These are phyloP conservation scores for Aspergillus novofumigatus DNA, from an alignment of 2,329 filamentous ascomycete species.

Conservation along the genomic window DNA sequence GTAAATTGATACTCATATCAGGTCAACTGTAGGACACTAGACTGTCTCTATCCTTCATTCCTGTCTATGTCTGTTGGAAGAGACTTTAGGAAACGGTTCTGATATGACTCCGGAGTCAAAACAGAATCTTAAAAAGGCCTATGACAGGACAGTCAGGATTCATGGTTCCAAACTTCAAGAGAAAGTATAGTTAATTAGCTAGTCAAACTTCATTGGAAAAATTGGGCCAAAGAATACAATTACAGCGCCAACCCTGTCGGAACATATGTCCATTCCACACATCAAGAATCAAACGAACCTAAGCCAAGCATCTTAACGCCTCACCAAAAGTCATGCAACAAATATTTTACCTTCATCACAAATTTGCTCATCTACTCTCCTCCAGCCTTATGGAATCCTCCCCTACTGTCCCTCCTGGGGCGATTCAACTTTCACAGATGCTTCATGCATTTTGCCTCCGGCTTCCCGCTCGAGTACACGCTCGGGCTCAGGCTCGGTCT, in stretches of 20 bases:
- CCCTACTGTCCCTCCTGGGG: not conserved
- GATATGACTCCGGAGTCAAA: not conserved
- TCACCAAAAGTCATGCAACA: not conserved
- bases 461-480: conserved; percentile 16
- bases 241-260: not conserved
- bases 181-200: not conserved
- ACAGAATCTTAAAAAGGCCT: not conserved
- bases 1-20: not conserved
- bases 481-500: not conserved
- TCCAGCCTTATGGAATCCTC: not conserved
- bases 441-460: conserved; percentile 10
- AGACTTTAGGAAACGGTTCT: not conserved
- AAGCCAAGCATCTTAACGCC: not conserved
- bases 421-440: conserved; percentile 21
- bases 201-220: not conserved
- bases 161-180: not conserved
- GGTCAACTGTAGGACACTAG: not conserved
- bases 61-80: not conserved
- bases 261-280: not conserved
- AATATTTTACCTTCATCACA: not conserved
- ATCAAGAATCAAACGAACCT: not conserved
- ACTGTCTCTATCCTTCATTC: not conserved
- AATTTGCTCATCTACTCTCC: not conserved
- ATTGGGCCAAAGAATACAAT: not conserved
- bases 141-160: not conserved